Base-by-base conservation (phyloP, 2,329 filamentous ascomycete genomes). In the Verticillium klebahnii region DNA sequence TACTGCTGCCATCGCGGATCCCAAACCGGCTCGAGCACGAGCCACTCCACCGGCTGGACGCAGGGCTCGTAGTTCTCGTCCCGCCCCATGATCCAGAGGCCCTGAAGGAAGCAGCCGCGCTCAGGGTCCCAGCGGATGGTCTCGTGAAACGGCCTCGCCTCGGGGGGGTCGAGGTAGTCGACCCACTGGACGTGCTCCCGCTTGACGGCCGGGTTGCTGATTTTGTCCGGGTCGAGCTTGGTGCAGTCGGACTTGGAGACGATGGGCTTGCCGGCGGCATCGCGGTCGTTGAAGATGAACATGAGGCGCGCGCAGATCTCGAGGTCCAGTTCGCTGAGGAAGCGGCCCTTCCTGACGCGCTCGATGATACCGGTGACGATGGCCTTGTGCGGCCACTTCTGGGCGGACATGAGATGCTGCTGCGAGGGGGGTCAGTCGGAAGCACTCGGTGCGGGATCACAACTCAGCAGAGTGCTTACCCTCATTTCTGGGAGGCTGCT, bases 131-230 rank as follows among this genome's bases (percentile, higher is more conserved):
- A 34, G 8, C 15, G 12, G 15, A 50, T 23, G 19, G 7, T 45
- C 40, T 60, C 52, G 19, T 37, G 9, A 45, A 36, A 32, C 5
- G 17, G 45, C 36, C 50, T 25, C 37, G 62, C 63, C 19, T 57
- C 60, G 7, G 57, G 59, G 7, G 63, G 64, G 5, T 59, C 58
- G 2, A 65, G 59, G 14, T 64, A 62, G 15, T 59, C 52, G 58
- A 65, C 56, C 64, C 64, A 65, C 54, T 65, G 62, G 6, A 59
- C 59, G 55, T 65, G 64, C 50, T 65, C 63, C 11, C 59, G 55
- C 52, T 64, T 56, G 34, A 56, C 32, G 15, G 64, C 62, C 1
- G 62, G 60, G 31, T 57, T 63, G 25, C 59, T 62, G 57, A 65
- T 62, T 36, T 64, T 39, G 36, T 61, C 57, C 5, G 64, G 61